Base-by-base conservation (phyloP, 352 stramenopile species). In the Pseudoperonospora humuli region DNA sequence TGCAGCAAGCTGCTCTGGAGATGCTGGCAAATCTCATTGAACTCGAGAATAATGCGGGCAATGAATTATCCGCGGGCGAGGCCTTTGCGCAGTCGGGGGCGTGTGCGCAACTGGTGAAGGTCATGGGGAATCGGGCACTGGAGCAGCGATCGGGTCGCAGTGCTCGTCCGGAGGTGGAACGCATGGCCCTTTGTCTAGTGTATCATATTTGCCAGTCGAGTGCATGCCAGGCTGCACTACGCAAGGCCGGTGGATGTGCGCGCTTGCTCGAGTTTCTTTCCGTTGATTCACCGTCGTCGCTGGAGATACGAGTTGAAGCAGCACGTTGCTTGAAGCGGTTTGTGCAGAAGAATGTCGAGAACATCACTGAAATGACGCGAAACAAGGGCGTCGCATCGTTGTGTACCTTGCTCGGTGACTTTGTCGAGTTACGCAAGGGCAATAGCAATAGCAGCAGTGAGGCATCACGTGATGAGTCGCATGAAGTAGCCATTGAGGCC, bases 21-120 rank as follows among this genome's bases (percentile, higher is more conserved):
- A 80, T 93, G 73, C 57, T 93, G 14, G 64, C 66, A 5, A 88
- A 86, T 41, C 47, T 89, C 15, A 68, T 91, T 39, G 73, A 83
- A 18, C 41, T 93, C 7, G 52, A 91, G 36, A 90, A 88, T 32
- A 70, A 61, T 23, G 76, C 70, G 1, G 75, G 71, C 2, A 86
- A 87, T 33, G 75, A 88, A 29, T 20, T 84, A 1, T 53, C 66
- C 0, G 69, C 74, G 3, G 78, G 75, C 3, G 77, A 91, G 29
- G 69, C 67, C 8, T 85, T 89, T 36, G 67, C 69, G 0, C 63
- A 86, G 20, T 81, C 78, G 0, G 73, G 73, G 0, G 64, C 70
- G 11, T 86, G 78, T 37, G 11, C 41, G 2, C 43, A 70, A 31
- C 44, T 93, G 0, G 75, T 88, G 0, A 66, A 72, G 20, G 39